Conservation (phyloP, 106 monocot genomes). For the Dactylorhiza incarnata region DNA sequence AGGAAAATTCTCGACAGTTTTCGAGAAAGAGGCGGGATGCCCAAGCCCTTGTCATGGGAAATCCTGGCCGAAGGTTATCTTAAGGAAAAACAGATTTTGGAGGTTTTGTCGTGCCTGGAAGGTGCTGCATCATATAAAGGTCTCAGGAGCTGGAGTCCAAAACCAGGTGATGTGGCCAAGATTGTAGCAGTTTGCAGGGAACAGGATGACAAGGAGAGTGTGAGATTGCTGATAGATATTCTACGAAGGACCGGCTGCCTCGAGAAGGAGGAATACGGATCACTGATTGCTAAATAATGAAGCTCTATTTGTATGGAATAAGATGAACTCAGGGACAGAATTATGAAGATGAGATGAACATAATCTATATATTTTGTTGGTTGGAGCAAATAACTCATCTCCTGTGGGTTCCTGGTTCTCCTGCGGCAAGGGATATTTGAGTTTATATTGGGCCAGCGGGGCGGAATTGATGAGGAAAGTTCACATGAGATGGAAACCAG, state of each 20-base stretch:
- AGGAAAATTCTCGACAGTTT: slow-evolving; percentile 41
- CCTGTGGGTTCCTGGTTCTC: neutral
- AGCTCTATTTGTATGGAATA: neutral
- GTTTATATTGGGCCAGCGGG: neutral
- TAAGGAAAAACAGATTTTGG: slow-evolving; percentile 28
- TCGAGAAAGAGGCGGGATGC: slow-evolving; percentile 62
- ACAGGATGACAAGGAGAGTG: slow-evolving; percentile 20
- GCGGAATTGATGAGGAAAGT: neutral
- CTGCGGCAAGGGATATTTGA: neutral
- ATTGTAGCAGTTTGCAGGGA: slow-evolving; percentile 45
- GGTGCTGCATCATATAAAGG: slow-evolving; percentile 35
- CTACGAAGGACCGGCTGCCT: slow-evolving; percentile 39
- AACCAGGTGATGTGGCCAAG: slow-evolving; percentile 34
- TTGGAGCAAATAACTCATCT: neutral
- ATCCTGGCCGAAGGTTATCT: slow-evolving; percentile 62
- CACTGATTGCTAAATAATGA: slow-evolving; percentile 21
- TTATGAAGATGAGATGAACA: neutral
- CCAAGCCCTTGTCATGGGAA: slow-evolving; percentile 73
- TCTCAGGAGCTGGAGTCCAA: slow-evolving; percentile 57
- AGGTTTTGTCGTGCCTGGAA: slow-evolving; percentile 54
- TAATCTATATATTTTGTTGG: neutral
- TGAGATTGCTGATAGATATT: slow-evolving; percentile 28
- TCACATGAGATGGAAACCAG: neutral
- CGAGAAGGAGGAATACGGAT: slow-evolving; percentile 50
- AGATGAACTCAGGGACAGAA: neutral